A percentile compares a stretch with the other conserved stretches of the same genome.
phyloP scores from a whole-genome alignment of 1,139 yeast genomes.

The Scheffersomyces titani region DNA sequence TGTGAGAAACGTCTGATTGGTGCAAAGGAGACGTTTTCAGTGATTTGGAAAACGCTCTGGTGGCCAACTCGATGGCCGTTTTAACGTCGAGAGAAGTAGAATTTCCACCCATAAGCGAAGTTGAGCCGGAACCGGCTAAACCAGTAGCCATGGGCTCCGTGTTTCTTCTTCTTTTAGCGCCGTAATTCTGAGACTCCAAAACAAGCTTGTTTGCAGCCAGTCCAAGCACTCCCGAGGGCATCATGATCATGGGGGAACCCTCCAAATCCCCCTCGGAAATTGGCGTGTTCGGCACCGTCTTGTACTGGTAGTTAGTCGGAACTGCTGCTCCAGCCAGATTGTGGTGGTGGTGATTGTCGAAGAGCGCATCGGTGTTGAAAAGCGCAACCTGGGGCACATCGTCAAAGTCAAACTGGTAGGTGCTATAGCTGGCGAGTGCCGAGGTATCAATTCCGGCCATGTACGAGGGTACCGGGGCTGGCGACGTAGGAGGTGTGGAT shows the following conservation, averaged over 20 bases:
- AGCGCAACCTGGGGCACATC: background rate
- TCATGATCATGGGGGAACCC: background rate
- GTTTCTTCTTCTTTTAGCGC: background rate
- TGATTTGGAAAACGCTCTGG: constrained; percentile 8
- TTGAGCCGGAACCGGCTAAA: background rate
- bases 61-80: constrained; percentile 14
- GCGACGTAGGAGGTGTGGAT: background rate
- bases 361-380: background rate
- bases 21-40: background rate
- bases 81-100: constrained; percentile 9
- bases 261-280: background rate
- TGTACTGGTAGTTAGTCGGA: background rate
- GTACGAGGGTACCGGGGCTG: background rate
- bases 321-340: background rate
- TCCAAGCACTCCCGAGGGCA: background rate
- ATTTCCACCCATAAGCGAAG: background rate
- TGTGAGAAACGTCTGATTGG: background rate
- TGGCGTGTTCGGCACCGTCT: constrained; percentile 1
- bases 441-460: background rate
- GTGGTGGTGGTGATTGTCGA: background rate
- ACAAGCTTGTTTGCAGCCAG: background rate
- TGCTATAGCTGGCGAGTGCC: background rate
- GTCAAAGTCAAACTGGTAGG: background rate
- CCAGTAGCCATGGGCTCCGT: background rate
- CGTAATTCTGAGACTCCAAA: background rate